Evolutionary conservation across 805 yeast genomes (phyloP).

Genomic region (Yarrowia osloensis): DNA sequence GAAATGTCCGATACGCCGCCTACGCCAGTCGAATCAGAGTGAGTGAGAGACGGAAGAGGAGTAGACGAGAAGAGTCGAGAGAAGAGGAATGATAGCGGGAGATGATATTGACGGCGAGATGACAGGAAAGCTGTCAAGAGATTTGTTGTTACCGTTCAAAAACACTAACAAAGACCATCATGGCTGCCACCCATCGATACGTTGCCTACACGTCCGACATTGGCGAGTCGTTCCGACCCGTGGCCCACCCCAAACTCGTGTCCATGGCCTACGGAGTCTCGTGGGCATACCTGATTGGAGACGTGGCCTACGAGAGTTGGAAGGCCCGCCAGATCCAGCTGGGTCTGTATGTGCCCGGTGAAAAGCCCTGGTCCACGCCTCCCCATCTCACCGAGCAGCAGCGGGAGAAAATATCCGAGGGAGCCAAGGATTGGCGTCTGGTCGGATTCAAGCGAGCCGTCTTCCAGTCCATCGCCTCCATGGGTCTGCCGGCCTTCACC

Average conservation of each 20-base stretch:
- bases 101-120: no score
- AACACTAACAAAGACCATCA: slow-evolving; percentile 42
- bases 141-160: no score
- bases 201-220: slow-evolving; percentile 86
- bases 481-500: slow-evolving; percentile 86
- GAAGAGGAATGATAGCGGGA: no score
- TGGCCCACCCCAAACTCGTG: slow-evolving; percentile 70
- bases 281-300: slow-evolving; percentile 75
- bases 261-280: slow-evolving; percentile 68
- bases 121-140: no score
- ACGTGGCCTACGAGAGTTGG: slow-evolving; percentile 74
- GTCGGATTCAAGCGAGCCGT: slow-evolving; percentile 70
- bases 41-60: not conserved
- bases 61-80: not conserved
- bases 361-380: slow-evolving; percentile 65
- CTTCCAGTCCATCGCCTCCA: slow-evolving; percentile 78
- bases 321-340: slow-evolving; percentile 56
- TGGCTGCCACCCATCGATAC: slow-evolving; percentile 73
- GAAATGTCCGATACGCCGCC: slow-evolving; percentile 21
- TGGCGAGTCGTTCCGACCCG: slow-evolving; percentile 84
- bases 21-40: slow-evolving; percentile 26
- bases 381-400: slow-evolving; percentile 46
- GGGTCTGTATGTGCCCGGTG: slow-evolving; percentile 61
- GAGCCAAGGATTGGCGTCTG: slow-evolving; percentile 66
- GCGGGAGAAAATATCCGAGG: slow-evolving; percentile 43